These are phyloP conservation scores for Metschnikowia reukaufii DNA, from an alignment of 805 yeast genomes.

Conservation along the genomic window DNA sequence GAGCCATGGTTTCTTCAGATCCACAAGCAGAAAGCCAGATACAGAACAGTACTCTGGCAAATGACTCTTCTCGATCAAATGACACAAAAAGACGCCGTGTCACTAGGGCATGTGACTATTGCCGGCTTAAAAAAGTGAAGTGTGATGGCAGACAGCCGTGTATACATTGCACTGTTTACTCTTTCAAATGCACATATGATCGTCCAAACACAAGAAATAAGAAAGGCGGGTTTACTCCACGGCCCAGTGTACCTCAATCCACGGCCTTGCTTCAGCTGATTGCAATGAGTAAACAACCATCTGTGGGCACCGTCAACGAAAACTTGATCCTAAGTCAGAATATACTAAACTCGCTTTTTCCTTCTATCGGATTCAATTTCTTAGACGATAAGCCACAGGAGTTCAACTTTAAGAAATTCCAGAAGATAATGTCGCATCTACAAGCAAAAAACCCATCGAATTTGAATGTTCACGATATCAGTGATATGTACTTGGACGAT, in stretches of 20 bases:
- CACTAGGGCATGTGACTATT: slow-evolving; percentile 72
- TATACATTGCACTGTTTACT: slow-evolving; percentile 81
- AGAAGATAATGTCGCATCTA: slow-evolving; percentile 24
- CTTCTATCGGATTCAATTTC: slow-evolving; percentile 34
- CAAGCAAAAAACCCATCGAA: slow-evolving; percentile 21
- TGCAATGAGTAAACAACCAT: slow-evolving; percentile 18
- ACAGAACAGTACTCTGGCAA: neutral
- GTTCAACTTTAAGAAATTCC: slow-evolving; percentile 38
- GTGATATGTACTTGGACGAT: slow-evolving; percentile 28
- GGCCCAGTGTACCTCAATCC: slow-evolving; percentile 20
- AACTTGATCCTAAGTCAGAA: slow-evolving; percentile 32
- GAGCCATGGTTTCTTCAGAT: too few relatives aligned
- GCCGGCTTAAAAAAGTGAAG: slow-evolving; percentile 73
- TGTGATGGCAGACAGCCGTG: slow-evolving; percentile 83
- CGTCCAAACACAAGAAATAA: slow-evolving; percentile 66
- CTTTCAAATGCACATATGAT: slow-evolving; percentile 80
- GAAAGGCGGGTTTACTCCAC: slow-evolving; percentile 21
- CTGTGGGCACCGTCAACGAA: slow-evolving; percentile 14
- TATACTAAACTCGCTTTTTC: slow-evolving; percentile 35
- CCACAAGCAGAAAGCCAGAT: neutral
- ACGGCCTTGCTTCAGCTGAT: slow-evolving; percentile 20
- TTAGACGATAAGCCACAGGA: slow-evolving; percentile 30
- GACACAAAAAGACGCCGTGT: slow-evolving; percentile 57
- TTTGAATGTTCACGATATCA: slow-evolving; percentile 27
- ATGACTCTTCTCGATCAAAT: neutral